A percentile compares a stretch with the other conserved stretches of the same genome.
Evolutionary conservation across 352 stramenopile species (phyloP).

Genomic region (Pythium inflatum): DNA sequence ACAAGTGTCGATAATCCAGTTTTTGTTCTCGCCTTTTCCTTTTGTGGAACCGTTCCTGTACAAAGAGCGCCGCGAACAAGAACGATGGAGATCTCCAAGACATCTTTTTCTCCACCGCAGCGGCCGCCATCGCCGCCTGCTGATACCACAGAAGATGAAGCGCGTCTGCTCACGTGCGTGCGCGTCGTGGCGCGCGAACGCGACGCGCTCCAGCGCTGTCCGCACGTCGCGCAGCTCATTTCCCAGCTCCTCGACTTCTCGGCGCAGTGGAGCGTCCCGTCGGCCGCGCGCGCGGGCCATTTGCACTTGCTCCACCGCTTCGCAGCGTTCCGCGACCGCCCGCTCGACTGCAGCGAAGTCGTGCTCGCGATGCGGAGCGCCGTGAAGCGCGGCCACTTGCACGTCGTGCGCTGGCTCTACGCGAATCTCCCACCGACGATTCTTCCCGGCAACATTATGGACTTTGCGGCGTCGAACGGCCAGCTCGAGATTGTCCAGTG

Average conservation of each 20-base stretch:
- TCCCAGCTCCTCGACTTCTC: conserved; percentile 64
- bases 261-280: conserved; percentile 59
- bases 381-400: conserved; percentile 68
- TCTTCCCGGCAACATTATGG: conserved; percentile 74
- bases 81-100: neutral
- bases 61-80: neutral
- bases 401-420: conserved; percentile 67
- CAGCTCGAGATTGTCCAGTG: conserved; percentile 75
- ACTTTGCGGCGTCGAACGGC: conserved; percentile 72
- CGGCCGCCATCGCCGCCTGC: neutral
- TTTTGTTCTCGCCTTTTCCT: neutral
- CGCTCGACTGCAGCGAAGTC: conserved; percentile 54
- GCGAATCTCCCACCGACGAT: conserved; percentile 55
- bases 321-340: conserved; percentile 34
- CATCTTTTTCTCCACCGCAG: neutral
- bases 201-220: conserved; percentile 51
- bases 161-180: conserved; percentile 39
- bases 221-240: conserved; percentile 50
- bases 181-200: conserved; percentile 48
- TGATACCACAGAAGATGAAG: neutral
- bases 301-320: conserved; percentile 57
- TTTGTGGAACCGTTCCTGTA: neutral
- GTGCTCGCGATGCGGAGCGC: conserved; percentile 73
- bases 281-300: conserved; percentile 58
- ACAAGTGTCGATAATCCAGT: neutral